A percentile compares a stretch with the other conserved stretches of the same genome.
Evolutionary conservation across 140 eudicot species (phyloP).

Genomic region (Ambrosia hybrid): DNA sequence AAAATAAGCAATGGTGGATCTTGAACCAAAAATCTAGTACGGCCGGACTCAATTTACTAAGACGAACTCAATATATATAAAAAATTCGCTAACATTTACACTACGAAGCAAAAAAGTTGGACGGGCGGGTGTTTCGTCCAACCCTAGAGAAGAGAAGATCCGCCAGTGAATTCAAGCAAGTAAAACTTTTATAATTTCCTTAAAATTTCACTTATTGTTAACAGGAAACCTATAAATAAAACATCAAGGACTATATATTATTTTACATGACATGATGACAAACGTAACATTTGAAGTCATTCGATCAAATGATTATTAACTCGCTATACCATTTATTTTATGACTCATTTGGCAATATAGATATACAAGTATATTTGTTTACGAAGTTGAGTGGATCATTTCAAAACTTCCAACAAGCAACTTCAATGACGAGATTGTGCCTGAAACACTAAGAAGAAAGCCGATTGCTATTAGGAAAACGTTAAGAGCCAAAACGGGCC

Average conservation of each 20-base stretch:
- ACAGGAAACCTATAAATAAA: background rate
- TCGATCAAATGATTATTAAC: background rate
- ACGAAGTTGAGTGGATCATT: conserved; percentile 33
- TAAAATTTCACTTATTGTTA: background rate
- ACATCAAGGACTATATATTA: background rate
- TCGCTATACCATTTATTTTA: background rate
- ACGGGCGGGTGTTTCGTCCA: too few relatives aligned
- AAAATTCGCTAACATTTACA: too few relatives aligned
- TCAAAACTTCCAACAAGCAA: conserved; percentile 46
- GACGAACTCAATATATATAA: too few relatives aligned
- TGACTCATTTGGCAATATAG: background rate
- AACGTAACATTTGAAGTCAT: conserved; percentile 1
- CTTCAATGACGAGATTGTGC: conserved; percentile 73
- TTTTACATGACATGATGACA: background rate
- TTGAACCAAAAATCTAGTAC: too few relatives aligned
- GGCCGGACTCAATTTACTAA: too few relatives aligned
- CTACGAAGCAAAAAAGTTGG: too few relatives aligned
- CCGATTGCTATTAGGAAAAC: conserved; percentile 44
- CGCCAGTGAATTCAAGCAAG: too few relatives aligned
- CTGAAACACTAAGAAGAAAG: conserved; percentile 47
- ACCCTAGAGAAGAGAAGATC: too few relatives aligned
- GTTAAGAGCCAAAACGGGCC: conserved; percentile 44
- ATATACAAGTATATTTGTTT: background rate
- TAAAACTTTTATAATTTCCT: background rate
- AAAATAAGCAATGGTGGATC: too few relatives aligned